Conservation (phyloP, 2,329 filamentous ascomycete genomes). For the Arachnopeziza araneosa region DNA sequence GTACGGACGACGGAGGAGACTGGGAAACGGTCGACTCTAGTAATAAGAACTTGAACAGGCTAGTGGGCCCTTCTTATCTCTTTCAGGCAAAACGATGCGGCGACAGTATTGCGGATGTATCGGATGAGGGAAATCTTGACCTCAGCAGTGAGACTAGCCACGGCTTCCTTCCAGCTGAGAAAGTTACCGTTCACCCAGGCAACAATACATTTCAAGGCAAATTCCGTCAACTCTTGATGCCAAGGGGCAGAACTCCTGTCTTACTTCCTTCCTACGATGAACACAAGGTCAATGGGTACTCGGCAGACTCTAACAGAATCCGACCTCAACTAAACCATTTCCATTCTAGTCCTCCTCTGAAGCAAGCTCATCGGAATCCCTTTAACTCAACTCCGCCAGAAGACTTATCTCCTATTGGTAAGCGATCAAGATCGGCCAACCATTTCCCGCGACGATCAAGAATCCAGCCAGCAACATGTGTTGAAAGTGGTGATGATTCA, state of each 20-base stretch:
- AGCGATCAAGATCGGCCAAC: background rate
- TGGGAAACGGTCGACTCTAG: constrained; percentile 3
- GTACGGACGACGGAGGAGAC: background rate
- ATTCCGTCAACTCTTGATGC: background rate
- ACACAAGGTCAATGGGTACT: constrained; percentile 28
- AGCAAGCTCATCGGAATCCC: constrained; percentile 22
- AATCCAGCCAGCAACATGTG: background rate
- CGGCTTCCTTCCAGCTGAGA: background rate
- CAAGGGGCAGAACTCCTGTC: constrained; percentile 11
- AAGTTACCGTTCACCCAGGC: background rate
- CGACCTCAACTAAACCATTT: constrained; percentile 10
- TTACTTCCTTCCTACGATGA: constrained; percentile 23
- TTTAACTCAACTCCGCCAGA: constrained; percentile 26
- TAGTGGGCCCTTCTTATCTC: background rate
- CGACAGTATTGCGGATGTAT: constrained; percentile 3
- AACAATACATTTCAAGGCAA: background rate
- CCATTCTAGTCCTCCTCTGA: constrained; percentile 17
- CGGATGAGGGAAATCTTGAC: background rate
- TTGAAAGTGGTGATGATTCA: background rate
- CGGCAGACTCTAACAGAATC: constrained; percentile 24
- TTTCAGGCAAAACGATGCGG: background rate
- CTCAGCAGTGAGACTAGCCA: background rate
- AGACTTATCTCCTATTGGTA: constrained; percentile 6
- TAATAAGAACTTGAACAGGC: background rate
- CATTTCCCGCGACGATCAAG: background rate